These are phyloP conservation scores for Xylaria intraflava DNA, from an alignment of 495 filamentous ascomycete genomes.

Conservation along the genomic window DNA sequence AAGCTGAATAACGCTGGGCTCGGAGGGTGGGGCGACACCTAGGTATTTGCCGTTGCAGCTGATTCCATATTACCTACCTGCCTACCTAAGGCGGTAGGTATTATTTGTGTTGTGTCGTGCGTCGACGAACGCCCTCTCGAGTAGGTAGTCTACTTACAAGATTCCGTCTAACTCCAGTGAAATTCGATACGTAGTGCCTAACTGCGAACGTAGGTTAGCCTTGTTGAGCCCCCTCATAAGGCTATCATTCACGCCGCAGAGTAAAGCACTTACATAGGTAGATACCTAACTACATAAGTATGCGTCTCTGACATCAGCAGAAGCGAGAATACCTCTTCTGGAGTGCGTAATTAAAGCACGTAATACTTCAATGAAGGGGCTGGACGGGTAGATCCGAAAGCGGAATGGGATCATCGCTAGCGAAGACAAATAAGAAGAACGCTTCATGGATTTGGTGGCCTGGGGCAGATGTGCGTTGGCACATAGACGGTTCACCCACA, in stretches of 20 bases:
- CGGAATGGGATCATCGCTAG: neutral
- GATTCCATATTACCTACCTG: too few relatives aligned
- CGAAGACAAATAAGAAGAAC: neutral
- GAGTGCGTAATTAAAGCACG: neutral
- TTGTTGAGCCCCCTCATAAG: conserved; percentile 3
- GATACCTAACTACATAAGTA: too few relatives aligned
- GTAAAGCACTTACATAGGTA: neutral
- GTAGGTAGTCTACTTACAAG: too few relatives aligned
- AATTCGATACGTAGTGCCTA: too few relatives aligned
- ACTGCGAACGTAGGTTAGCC: conserved; percentile 4
- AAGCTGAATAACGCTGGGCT: conserved; percentile 3
- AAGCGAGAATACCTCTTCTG: neutral
- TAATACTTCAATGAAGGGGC: neutral
- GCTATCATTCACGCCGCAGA: conserved; percentile 6
- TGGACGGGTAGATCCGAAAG: conserved; percentile 8
- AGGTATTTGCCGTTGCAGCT: too few relatives aligned
- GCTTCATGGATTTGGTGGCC: neutral
- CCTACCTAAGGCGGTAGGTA: too few relatives aligned
- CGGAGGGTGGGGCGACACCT: too few relatives aligned
- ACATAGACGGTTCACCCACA: conserved; percentile 1
- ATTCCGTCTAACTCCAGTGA: too few relatives aligned
- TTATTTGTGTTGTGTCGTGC: conserved; percentile 1
- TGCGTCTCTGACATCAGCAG: conserved; percentile 10
- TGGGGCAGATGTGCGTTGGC: neutral
- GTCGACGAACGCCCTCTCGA: too few relatives aligned